Evolutionary conservation across 768 basidiomycete genomes (phyloP), one percentile per base, ranked within the genome.

Genomic region (Boletus patriciae): DNA sequence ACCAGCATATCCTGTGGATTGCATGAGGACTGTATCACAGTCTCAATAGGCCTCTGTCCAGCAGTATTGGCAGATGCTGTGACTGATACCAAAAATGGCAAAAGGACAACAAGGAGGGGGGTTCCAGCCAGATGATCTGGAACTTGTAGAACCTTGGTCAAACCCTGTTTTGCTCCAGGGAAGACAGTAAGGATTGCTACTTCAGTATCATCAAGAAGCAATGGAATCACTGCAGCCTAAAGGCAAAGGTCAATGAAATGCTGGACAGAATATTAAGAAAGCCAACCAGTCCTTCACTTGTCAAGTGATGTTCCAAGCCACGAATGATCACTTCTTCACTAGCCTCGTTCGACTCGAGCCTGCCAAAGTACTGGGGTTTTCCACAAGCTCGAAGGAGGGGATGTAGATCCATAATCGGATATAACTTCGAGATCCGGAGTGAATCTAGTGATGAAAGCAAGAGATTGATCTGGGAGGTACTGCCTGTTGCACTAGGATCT

Each of bases 131-230:
- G 52, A 36, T 61, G 58, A 10, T 63, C 65, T 61, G 79, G 80
- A 3, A 84, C 76, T 40, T 74, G 73, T 45, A 84, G 72, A 15
- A 71, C 64, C 6, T 65, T 69, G 46, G 66, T 64, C n/a, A 83
- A 68, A 5, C 69, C 53, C 3, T 65, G 50, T 40, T 76, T 69
- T 8, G 64, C 62, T 16, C 74, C 66, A 21, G 82, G 76, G 60
- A 85, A 81, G n/a, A 90, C 62, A n/a, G 89, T 40, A 33, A 87
- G 74, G 36, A 82, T 66, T 9, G 81, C 88, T 15, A 78, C 76
- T 46, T 80, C 69, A 36, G 72, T 68, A 25, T 71, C 71, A 58
- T 86, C 82, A 45, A 85, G 67, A 42, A 65, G 67, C 1, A 83
- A 62, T 25, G 83, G 78, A 12, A 82, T 68, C 49, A 80, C 71